phyloP scores from a whole-genome alignment of 176 grass and related monocot species.

The Hordeum vulgare region DNA sequence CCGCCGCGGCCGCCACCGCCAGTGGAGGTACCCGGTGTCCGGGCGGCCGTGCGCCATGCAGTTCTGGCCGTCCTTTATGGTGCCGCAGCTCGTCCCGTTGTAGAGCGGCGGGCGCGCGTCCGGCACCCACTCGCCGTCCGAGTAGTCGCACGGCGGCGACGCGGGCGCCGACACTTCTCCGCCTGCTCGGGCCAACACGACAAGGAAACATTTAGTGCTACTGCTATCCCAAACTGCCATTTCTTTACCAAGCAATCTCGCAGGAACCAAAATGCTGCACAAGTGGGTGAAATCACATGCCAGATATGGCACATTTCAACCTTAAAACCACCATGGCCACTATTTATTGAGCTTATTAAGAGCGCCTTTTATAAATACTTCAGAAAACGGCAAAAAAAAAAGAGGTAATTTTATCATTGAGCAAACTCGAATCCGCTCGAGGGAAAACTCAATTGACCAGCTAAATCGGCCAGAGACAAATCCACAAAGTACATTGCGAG shows the following conservation, averaged over 20 bases:
- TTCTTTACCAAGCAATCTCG: not conserved
- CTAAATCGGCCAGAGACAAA: not conserved
- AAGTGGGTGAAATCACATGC: not conserved
- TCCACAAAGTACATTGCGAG: not conserved
- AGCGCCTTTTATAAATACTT: not conserved
- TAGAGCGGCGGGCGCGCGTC: constrained; percentile 42
- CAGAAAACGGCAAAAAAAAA: not conserved
- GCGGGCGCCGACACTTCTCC: not conserved
- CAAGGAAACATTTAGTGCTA: not conserved
- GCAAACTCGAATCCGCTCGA: not conserved
- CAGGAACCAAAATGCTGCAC: not conserved
- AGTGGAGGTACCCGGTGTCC: constrained; percentile 73
- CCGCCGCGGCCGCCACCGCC: constrained; percentile 56
- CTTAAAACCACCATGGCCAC: not conserved
- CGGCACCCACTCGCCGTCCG: constrained; percentile 56
- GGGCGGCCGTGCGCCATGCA: constrained; percentile 85
- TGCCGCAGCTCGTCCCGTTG: constrained; percentile 55
- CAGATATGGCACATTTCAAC: not conserved
- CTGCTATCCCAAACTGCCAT: not conserved
- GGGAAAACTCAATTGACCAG: not conserved
- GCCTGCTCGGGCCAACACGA: not conserved
- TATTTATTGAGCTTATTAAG: not conserved
- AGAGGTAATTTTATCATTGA: not conserved
- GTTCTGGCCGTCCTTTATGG: constrained; percentile 87
- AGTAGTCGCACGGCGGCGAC: constrained; percentile 43